Evolutionary conservation across 306 rosid genomes (phyloP).

Genomic region (Prunus padus): DNA sequence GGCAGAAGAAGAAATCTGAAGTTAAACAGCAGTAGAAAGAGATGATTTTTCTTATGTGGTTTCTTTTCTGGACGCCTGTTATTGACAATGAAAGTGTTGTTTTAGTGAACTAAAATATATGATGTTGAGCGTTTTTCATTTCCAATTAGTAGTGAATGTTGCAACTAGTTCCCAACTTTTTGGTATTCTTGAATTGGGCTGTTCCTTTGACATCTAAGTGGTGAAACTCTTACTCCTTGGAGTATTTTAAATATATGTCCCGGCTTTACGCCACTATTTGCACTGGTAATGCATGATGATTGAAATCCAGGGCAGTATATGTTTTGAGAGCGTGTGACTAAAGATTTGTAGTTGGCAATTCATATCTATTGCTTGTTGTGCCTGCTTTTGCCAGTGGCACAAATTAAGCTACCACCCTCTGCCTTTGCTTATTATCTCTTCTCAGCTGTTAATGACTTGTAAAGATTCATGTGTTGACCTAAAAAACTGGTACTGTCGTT

Average conservation of each 20-base stretch:
- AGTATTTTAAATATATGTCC: background rate
- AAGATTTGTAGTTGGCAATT: too few relatives aligned
- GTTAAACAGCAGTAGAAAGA: constrained; percentile 39
- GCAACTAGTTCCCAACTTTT: background rate
- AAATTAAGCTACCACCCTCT: background rate
- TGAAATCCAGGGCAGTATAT: background rate
- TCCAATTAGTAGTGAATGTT: background rate
- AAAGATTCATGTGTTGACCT: background rate
- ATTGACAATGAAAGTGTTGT: background rate
- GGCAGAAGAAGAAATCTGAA: constrained; percentile 60
- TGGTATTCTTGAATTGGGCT: background rate
- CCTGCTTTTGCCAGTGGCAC: background rate
- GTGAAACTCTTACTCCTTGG: background rate
- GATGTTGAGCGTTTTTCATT: background rate
- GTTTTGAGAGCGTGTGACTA: background rate
- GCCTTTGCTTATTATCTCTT: too few relatives aligned
- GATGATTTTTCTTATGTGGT: background rate
- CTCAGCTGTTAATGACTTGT: background rate
- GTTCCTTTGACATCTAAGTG: background rate
- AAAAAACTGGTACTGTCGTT: too few relatives aligned
- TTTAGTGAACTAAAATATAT: background rate
- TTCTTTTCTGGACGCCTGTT: background rate
- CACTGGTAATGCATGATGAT: background rate
- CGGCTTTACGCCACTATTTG: background rate
- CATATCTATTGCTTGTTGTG: background rate